Evolutionary conservation across 257 asterid genomes (phyloP), one percentile per base, ranked within the genome.

Genomic region (Primulina eburnea): DNA sequence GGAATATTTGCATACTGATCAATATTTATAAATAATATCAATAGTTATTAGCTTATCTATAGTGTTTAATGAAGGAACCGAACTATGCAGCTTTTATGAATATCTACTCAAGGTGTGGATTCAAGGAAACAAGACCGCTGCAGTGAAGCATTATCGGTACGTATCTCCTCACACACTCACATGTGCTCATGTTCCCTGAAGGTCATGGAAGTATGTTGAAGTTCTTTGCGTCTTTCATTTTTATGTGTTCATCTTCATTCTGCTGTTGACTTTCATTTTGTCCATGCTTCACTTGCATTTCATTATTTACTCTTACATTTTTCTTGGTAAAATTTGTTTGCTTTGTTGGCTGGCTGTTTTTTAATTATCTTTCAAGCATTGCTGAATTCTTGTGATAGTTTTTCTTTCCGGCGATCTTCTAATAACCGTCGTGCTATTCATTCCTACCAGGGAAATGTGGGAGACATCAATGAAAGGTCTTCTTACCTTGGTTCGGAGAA

Each of bases 91-190:
- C 82, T 94, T 94, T 71, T 94, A 94, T 59, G 99, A 94, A 68
- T 94, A 94, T 84, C 76, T 94, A 71, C 96, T 94, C 73, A 94
- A 94, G 92, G 99, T 83, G 79, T 94, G 99, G 99, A 86, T 94
- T 70, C 98, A 88, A 82, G 99, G 99, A 75, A 94, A 94, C 79
- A 92, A 84, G 84, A 94, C 99, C 57, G 69, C 75, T 79, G 64
- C 83, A 55, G 98, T 94, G 79, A 85, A 82, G 84, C 98, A 77
- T 82, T 94, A 94, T 72, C 89, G 99, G 99, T 89, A 79, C 69
- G 74, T 67, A 70, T 71, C 75, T 18, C 56, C 62, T 70, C 64
- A 32, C 37, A n/a, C 50, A 32, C 58, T 33, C 43, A 58, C n/a
- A 12, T 53, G 62, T 50, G 38, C 58, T 32, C 63, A 33, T 47